Evolutionary conservation across 257 asterid genomes (phyloP).

Genomic region (Knoxia roxburghii): DNA sequence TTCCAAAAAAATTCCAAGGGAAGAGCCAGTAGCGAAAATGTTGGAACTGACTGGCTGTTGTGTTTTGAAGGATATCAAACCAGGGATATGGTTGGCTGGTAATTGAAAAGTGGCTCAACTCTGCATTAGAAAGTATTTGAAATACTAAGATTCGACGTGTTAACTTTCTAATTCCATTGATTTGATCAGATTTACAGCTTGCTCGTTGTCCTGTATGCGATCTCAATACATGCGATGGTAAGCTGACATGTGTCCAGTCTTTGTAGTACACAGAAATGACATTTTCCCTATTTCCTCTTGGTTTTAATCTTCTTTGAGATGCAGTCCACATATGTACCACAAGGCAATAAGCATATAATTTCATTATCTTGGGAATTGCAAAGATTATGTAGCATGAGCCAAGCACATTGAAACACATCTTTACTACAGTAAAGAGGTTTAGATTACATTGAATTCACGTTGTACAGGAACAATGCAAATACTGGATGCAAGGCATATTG

Average conservation of each 20-base stretch:
- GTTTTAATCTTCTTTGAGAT: background rate
- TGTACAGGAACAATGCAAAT: constrained; percentile 93
- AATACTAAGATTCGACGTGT: background rate
- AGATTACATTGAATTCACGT: background rate
- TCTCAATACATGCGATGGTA: constrained; percentile 90
- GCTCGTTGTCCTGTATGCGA: constrained; percentile 96
- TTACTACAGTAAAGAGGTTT: background rate
- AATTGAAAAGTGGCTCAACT: constrained; percentile 17
- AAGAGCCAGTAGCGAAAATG: constrained; percentile 35
- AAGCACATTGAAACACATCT: background rate
- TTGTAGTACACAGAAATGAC: background rate
- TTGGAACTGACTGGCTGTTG: constrained; percentile 50
- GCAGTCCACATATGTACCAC: background rate
- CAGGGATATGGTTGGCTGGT: constrained; percentile 99
- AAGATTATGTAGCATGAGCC: background rate
- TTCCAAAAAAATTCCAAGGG: constrained; percentile 38
- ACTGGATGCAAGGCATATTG: constrained; percentile 88
- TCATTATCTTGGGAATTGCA: background rate
- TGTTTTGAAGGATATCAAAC: constrained; percentile 52
- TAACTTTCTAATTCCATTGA: background rate
- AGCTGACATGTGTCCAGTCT: constrained; percentile 22
- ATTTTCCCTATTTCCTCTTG: background rate
- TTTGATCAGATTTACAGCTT: constrained; percentile 82
- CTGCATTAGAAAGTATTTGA: constrained; percentile 3
- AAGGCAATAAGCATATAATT: background rate